Evolutionary conservation across 1,139 yeast genomes (phyloP), one percentile per base, ranked within the genome.

Genomic region (Yamadazyma jaroonii): DNA sequence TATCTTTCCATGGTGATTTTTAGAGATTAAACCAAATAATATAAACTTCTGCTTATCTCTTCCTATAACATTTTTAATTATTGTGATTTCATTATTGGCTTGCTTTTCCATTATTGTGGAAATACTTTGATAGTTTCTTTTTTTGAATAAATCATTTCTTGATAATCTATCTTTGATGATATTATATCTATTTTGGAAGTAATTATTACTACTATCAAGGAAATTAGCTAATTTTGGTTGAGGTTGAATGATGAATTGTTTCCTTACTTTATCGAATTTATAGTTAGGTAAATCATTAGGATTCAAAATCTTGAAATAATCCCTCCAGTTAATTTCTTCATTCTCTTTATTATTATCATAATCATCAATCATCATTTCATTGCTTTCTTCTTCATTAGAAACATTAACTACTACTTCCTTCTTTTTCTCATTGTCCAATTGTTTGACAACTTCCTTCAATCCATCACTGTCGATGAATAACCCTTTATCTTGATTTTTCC

Each of bases 401-500:
- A 31, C 42, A 20, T 37, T 38, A 33, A 37, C 25, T 28, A 41
- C 42, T 11, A 40, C 42, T 51, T 35, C 47, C 48, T 29, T 42
- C 23, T 38, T 32, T 43, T 47, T 23, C 14, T 26, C 43, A 23
- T 35, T 35, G 25, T 42, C 40, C 37, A 48, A 56, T 51, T 85
- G 96, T 39, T 74, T 72, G 17, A 89, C 65, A 2, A 89, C 81
- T 30, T 75, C 77, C 2, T 65, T 61, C 17, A 89, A 70, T 2
- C 88, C 85, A 3, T 70, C 76, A 1, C 89, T 88, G 52, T 88
- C 96, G 2, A 92, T 71, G 49, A 90, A 90, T 10, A 88, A 53
- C 0, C 96, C 97, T 29, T 94, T 67, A 42, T 88, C 96, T 53
- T 89, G 95, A 35, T 76, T 81, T 52, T 88, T 88, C 98, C 98